Conservation (phyloP, 441 rosid genomes). For the Gossypium davidsonii region DNA sequence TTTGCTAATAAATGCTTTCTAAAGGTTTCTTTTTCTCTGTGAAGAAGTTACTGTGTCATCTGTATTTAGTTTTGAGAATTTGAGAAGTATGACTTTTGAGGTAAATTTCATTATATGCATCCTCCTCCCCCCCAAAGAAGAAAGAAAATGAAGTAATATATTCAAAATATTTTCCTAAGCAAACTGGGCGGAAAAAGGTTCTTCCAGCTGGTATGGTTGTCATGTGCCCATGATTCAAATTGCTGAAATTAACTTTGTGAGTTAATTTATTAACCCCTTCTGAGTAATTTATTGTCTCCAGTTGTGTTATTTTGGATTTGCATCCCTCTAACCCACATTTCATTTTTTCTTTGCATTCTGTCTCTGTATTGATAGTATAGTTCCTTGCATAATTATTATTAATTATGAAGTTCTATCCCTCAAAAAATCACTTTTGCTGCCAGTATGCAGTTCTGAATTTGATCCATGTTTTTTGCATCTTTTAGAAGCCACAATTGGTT, state of each 20-base stretch:
- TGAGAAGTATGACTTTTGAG: not conserved
- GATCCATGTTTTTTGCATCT: constrained; percentile 9
- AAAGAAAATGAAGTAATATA: not conserved
- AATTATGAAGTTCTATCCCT: not conserved
- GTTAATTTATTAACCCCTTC: not conserved
- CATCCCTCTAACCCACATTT: not conserved
- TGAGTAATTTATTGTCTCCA: not conserved
- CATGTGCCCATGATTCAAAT: not conserved
- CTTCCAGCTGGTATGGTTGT: not conserved
- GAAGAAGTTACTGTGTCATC: not conserved
- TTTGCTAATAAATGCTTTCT: constrained; percentile 3
- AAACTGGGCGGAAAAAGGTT: not conserved
- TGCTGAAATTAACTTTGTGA: not conserved
- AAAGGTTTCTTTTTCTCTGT: not conserved
- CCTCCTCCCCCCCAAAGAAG: not conserved
- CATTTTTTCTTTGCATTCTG: not conserved
- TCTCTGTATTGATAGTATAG: not conserved
- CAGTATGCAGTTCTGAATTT: not conserved
- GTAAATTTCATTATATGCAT: not conserved
- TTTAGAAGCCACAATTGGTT: constrained; percentile 82
- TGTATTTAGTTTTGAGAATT: not conserved
- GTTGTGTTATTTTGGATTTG: not conserved
- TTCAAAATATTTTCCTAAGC: not conserved
- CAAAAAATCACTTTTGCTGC: not conserved
- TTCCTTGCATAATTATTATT: not conserved